A percentile compares a stretch with the other conserved stretches of the same genome.
Conservation (phyloP, 164 flowering plant genomes). For the Stephania cephalantha region DNA sequence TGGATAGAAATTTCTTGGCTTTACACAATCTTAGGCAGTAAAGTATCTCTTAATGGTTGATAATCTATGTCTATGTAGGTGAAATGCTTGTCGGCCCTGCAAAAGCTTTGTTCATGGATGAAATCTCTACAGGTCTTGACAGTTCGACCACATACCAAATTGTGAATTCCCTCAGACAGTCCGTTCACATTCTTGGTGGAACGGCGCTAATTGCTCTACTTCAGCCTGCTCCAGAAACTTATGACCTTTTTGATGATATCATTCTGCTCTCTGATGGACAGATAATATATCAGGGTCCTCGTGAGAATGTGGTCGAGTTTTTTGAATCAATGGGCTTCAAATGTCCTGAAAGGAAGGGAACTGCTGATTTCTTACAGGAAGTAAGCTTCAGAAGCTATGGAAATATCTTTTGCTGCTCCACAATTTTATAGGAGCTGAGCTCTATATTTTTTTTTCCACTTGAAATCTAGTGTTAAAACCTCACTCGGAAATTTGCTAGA, state of each 20-base stretch:
- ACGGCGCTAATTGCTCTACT: constrained; percentile 44
- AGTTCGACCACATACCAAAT: constrained; percentile 52
- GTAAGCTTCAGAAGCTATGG: constrained; percentile 17
- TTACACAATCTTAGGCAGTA: neutral
- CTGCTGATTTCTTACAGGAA: constrained; percentile 57
- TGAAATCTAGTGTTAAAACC: neutral
- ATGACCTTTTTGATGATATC: constrained; percentile 49
- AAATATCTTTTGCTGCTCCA: neutral
- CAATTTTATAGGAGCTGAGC: neutral
- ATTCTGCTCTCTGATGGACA: constrained; percentile 51
- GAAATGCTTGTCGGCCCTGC: constrained; percentile 58
- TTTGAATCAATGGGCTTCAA: constrained; percentile 47
- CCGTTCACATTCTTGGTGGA: constrained; percentile 36
- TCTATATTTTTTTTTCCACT: neutral
- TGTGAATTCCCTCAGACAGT: constrained; percentile 39
- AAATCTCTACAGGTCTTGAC: constrained; percentile 54
- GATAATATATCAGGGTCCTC: constrained; percentile 55
- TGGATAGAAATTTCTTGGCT: neutral
- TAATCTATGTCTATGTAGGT: constrained; percentile 20
- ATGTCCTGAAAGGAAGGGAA: constrained; percentile 54
- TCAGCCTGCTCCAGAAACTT: constrained; percentile 60
- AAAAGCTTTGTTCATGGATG: constrained; percentile 56
- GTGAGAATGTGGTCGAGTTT: constrained; percentile 44
- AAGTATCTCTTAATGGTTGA: neutral
- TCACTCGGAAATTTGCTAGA: neutral